Evolutionary conservation across 805 yeast species (phyloP).

Genomic region (Kodamaea leandrae): DNA sequence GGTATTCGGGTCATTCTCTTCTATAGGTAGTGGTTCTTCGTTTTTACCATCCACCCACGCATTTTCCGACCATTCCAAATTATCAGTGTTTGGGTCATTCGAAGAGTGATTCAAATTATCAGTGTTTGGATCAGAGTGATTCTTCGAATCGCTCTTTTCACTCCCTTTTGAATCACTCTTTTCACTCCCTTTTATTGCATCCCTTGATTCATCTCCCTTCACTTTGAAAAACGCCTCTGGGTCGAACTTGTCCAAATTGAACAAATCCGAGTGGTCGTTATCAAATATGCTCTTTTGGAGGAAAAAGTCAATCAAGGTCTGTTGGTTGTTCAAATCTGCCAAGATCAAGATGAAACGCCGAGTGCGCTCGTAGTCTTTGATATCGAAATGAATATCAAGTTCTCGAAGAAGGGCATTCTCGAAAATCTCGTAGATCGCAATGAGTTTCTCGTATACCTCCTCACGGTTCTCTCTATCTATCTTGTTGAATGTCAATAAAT

Average conservation of each 20-base stretch:
- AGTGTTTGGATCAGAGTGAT: neutral
- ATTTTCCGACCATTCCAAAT: neutral
- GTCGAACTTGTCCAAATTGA: conserved; percentile 29
- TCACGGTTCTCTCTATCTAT: conserved; percentile 32
- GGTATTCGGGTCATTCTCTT: neutral
- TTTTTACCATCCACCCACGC: neutral
- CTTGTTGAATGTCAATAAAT: conserved; percentile 38
- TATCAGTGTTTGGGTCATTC: no score
- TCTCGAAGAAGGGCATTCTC: conserved; percentile 69
- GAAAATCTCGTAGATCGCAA: conserved; percentile 62
- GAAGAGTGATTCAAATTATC: neutral
- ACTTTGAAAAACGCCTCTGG: conserved; percentile 21
- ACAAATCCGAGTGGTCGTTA: conserved; percentile 29
- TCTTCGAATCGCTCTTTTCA: neutral
- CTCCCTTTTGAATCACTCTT: neutral
- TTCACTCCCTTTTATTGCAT: conserved; percentile 2
- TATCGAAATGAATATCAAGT: conserved; percentile 55
- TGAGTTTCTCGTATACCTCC: conserved; percentile 42
- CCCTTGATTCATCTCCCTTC: conserved; percentile 8
- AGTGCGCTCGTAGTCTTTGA: conserved; percentile 42
- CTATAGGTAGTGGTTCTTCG: neutral
- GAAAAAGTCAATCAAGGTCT: conserved; percentile 43
- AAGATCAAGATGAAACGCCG: conserved; percentile 34
- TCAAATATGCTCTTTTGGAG: conserved; percentile 42
- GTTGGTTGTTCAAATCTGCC: conserved; percentile 37